phyloP scores from a whole-genome alignment of 192 early-diverging fungal species.

The Coemansia guatemalensis region DNA sequence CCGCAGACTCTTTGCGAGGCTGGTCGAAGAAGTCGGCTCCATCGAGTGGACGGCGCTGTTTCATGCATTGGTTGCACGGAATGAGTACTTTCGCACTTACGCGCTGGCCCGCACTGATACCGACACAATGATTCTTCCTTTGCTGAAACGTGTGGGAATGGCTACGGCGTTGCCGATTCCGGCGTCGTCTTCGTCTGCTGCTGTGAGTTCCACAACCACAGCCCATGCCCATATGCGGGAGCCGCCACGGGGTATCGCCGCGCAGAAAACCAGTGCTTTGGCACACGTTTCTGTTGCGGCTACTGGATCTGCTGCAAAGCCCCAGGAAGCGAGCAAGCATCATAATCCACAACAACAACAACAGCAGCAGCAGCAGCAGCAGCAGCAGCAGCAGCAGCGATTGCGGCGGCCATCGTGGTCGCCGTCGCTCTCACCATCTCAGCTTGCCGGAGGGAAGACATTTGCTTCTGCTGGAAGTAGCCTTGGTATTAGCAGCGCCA shows the following conservation, averaged over 20 bases:
- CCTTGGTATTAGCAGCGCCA: neutral
- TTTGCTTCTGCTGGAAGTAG: neutral
- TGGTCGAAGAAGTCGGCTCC: conserved; percentile 20
- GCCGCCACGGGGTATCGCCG: no score
- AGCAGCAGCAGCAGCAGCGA: conserved; percentile 1
- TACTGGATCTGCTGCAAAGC: neutral
- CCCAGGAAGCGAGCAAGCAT: neutral
- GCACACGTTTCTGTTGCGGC: neutral
- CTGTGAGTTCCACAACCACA: neutral
- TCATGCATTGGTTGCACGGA: conserved; percentile 32
- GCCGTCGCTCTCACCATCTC: conserved; percentile 8
- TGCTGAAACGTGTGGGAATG: conserved; percentile 30
- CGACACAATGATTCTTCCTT: conserved; percentile 42
- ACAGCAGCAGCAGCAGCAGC: neutral
- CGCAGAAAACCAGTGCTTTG: no score
- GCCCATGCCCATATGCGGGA: neutral
- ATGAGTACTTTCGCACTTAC: conserved; percentile 45
- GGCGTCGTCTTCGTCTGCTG: conserved; percentile 10
- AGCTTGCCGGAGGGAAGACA: neutral
- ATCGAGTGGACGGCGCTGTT: conserved; percentile 41
- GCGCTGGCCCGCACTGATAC: conserved; percentile 45
- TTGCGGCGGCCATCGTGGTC: conserved; percentile 6
- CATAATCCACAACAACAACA: conserved; percentile 7
- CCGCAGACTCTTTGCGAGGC: conserved; percentile 35
- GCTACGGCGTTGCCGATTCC: conserved; percentile 38